Evolutionary conservation across 129 eudicot genomes (phyloP), one percentile per base, ranked within the genome.

Genomic region (Glebionis coronaria): DNA sequence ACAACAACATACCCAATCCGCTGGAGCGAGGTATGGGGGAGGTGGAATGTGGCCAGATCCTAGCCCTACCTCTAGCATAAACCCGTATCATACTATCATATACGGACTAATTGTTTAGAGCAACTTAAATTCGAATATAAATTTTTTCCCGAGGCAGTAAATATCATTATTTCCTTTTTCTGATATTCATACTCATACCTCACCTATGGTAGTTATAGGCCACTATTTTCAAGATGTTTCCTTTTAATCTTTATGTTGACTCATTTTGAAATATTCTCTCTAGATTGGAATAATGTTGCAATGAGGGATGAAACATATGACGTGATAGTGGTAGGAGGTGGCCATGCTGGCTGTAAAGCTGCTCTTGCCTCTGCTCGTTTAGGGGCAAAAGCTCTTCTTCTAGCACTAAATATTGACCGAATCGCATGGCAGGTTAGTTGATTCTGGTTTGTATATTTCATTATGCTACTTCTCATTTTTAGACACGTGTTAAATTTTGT

Each of bases 321-420:
- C 46, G 97, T 93, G 21, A 93, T 89, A 59, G 90, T 93, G 55
- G 99, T 93, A 35, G 99, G 99, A 68, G 99, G 99, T 2, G 99
- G 99, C 18, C 99, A 93, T 75, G 99, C 99, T 45, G 99, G 99
- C 55, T 93, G 99, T 81, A 97, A 93, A 84, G 99, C 99, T 70
- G 99, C 99, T 44, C 95, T 93, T 73, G 95, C 99, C 23, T 82
- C 99, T 62, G 90, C 99, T 72, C 95, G 95, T 60, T 67, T 88
- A 66, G 99, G 99, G 61, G 99, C 99, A 27, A 86, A 79, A 76
- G 86, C 99, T 13, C 96, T 93, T 81, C 93, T 89, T 79, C 86
- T 93, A 66, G 89, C 99, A 20, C 83, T 89, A 12, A 93, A 93
- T 72, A 81, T 93, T 42, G 99, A 93, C 69, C 87, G 99, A 20